These are phyloP conservation scores for Chaetomiaceae sp. DNA, from an alignment of 2,329 filamentous ascomycete genomes.

Conservation along the genomic window DNA sequence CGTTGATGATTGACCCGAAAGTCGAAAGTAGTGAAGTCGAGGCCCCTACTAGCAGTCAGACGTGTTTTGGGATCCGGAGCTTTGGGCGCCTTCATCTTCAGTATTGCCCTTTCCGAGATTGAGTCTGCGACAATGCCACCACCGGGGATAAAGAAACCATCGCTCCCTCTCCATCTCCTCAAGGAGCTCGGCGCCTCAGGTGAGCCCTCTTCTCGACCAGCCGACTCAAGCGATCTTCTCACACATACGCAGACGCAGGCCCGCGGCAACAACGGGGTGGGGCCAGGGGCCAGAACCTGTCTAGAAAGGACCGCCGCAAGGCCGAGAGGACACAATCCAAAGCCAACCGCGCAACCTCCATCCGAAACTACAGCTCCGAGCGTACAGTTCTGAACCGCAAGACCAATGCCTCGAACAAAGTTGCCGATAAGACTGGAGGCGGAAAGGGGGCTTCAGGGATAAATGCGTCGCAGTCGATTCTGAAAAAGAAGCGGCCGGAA, in stretches of 20 bases:
- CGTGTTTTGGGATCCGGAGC: too few relatives aligned
- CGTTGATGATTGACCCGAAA: not conserved
- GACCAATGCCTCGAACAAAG: not conserved
- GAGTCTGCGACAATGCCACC: constrained; percentile 26
- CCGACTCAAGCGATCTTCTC: not conserved
- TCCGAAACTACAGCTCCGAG: constrained; percentile 12
- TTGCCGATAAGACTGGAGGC: not conserved
- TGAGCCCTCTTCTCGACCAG: constrained; percentile 2
- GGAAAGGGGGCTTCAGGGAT: not conserved
- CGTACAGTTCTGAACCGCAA: constrained; percentile 4
- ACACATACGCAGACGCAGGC: constrained; percentile 28
- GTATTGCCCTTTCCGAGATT: not conserved
- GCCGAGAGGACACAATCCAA: constrained; percentile 60
- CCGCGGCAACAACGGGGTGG: constrained; percentile 9
- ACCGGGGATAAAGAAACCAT: constrained; percentile 33
- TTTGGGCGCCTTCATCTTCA: too few relatives aligned
- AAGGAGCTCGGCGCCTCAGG: constrained; percentile 37
- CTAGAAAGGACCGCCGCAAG: constrained; percentile 63
- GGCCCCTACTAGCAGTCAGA: not conserved
- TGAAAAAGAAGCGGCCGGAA: constrained; percentile 15
- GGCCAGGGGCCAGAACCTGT: constrained; percentile 14
- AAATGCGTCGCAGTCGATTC: constrained; percentile 7
- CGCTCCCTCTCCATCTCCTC: constrained; percentile 40
- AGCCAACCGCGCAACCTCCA: constrained; percentile 32
- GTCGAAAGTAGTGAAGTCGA: not conserved